Percentiles rank a stretch among this genome's conserved stretches.
Conservation (phyloP, 2,329 filamentous ascomycete species). For the Daldinia sp. region DNA sequence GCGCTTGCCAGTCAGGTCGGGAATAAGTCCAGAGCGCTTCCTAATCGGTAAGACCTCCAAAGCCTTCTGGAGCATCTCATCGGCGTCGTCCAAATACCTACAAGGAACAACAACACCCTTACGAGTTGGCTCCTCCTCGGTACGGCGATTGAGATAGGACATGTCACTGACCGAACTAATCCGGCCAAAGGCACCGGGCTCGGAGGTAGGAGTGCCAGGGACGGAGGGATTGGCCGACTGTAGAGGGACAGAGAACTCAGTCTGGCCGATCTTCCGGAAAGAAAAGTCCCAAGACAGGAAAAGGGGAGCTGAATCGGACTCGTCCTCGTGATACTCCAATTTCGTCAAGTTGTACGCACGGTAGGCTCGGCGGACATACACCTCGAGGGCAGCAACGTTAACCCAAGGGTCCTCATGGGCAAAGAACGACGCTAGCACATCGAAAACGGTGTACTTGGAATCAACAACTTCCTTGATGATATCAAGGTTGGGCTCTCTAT, state of each 20-base stretch:
- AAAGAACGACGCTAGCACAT: slow-evolving; percentile 95
- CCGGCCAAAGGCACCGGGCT: slow-evolving; percentile 76
- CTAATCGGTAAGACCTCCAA: slow-evolving; percentile 83
- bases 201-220: slow-evolving; percentile 76
- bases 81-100: slow-evolving; percentile 92
- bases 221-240: slow-evolving; percentile 85
- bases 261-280: slow-evolving; percentile 90
- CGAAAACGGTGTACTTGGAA: slow-evolving; percentile 98
- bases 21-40: slow-evolving; percentile 71
- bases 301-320: slow-evolving; percentile 69
- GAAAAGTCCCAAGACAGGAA: slow-evolving; percentile 97
- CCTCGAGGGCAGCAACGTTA: slow-evolving; percentile 90
- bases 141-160: slow-evolving; percentile 83
- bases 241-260: slow-evolving; percentile 86
- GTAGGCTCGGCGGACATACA: slow-evolving; percentile 96
- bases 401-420: slow-evolving; percentile 95
- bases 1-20: slow-evolving; percentile 80
- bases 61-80: slow-evolving; percentile 86
- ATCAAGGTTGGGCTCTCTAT: slow-evolving; percentile 89
- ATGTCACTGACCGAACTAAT: slow-evolving; percentile 97
- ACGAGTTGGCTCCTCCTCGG: slow-evolving; percentile 80
- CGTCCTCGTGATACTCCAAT: slow-evolving; percentile 87
- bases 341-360: slow-evolving; percentile 92
- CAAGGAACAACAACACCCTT: slow-evolving; percentile 96
- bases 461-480: slow-evolving; percentile 98